phyloP scores from a whole-genome alignment of 352 stramenopile genomes.

The Phytophthora hibernalis region DNA sequence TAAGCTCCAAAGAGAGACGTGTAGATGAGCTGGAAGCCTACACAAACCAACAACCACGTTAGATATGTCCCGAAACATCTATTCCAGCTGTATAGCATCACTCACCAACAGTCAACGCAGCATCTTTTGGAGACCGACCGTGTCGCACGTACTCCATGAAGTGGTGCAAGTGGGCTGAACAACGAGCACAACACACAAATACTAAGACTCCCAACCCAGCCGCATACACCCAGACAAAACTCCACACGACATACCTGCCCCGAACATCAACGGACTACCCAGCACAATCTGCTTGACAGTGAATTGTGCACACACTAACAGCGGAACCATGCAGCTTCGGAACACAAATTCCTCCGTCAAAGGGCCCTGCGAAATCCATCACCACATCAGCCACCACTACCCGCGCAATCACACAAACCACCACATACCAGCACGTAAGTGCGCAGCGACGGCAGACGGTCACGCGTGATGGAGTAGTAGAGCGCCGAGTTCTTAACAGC shows the following conservation, averaged over 20 bases:
- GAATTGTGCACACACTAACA: conserved; percentile 86
- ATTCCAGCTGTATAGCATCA: neutral
- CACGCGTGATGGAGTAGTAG: conserved; percentile 77
- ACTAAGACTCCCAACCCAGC: conserved; percentile 7
- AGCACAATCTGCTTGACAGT: conserved; percentile 86
- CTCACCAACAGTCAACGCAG: conserved; percentile 81
- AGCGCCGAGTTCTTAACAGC: conserved; percentile 86
- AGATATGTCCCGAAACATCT: conserved; percentile 1
- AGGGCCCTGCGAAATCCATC: conserved; percentile 70
- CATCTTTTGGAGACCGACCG: conserved; percentile 71
- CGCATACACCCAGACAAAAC: conserved; percentile 16
- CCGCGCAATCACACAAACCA: neutral
- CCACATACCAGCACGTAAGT: conserved; percentile 81
- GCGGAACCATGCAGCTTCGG: conserved; percentile 93
- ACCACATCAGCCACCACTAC: conserved; percentile 5
- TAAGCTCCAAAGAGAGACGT: conserved; percentile 97
- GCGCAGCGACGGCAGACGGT: conserved; percentile 78
- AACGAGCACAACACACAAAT: conserved; percentile 23
- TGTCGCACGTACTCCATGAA: conserved; percentile 86
- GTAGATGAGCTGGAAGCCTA: conserved; percentile 95
- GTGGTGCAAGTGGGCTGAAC: conserved; percentile 82
- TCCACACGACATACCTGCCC: conserved; percentile 77
- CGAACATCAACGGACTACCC: conserved; percentile 94
- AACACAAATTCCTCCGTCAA: conserved; percentile 97
- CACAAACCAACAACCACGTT: conserved; percentile 13